These are phyloP conservation scores for Kwoniella shivajii DNA, from an alignment of 1,284 basidiomycete genomes.

Conservation along the genomic window DNA sequence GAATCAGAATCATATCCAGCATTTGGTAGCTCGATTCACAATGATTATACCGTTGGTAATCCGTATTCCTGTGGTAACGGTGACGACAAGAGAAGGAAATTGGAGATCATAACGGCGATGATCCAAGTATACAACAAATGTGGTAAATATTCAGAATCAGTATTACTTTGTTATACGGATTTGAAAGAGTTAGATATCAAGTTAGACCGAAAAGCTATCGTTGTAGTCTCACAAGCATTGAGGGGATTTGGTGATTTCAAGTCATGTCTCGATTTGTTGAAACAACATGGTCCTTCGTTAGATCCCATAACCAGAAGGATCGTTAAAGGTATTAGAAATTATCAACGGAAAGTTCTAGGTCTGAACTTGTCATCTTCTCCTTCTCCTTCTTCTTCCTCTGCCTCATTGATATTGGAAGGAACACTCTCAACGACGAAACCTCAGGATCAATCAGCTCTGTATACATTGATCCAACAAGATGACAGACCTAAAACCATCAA, in stretches of 20 bases:
- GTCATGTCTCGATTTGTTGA: constrained; percentile 8
- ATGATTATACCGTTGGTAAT: no score
- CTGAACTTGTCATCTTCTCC: background rate
- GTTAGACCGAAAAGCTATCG: constrained; percentile 16
- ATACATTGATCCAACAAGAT: no score
- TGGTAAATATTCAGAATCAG: constrained; percentile 10
- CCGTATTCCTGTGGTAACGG: no score
- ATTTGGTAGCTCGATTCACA: no score
- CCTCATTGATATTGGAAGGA: no score
- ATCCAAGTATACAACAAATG: constrained; percentile 13
- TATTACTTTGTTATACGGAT: constrained; percentile 15
- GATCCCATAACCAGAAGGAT: constrained; percentile 4
- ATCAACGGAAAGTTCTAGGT: constrained; percentile 3
- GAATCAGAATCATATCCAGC: no score
- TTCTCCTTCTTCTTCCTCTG: no score
- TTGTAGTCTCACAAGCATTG: constrained; percentile 14
- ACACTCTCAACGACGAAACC: no score
- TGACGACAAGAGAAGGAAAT: background rate
- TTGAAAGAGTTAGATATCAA: constrained; percentile 5
- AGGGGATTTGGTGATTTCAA: constrained; percentile 11
- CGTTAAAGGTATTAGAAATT: constrained; percentile 6
- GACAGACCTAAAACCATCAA: no score
- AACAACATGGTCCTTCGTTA: constrained; percentile 1
- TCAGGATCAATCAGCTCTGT: no score
- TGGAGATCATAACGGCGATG: constrained; percentile 16